Base-by-base conservation (phyloP, 2,329 filamentous ascomycete species). In the Akanthomyces dipterigenus region DNA sequence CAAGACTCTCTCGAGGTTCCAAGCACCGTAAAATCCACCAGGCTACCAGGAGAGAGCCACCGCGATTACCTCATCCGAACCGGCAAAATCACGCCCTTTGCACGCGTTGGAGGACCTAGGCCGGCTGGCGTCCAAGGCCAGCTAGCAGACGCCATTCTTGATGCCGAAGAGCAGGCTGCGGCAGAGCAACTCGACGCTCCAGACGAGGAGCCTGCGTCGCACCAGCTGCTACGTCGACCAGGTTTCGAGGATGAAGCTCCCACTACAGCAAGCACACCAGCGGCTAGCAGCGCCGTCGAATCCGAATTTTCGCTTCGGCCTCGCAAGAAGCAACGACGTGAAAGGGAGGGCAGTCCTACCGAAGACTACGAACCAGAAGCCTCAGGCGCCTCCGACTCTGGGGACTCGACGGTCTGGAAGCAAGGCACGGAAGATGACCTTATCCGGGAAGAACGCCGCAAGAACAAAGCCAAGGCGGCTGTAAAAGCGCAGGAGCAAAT, bases 41-140 rank as follows among this genome's bases (percentile, higher is more conserved):
- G 84, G 59, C 75, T 93, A 61, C 86, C 90, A 1, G 90, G 90
- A 63, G 95, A 98, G 76, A 91, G 84, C 26, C 87, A 91, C 63
- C 85, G 93, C 55, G 93, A 96, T 51, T 99, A 90, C 71, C 82
- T 99, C 51, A 95, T 99, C 54, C 87, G 95, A 31, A 99, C 93
- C 0, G 95, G 95, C 64, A 98, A 98, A 76, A 98, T 99, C 67
- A 99, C 95, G 0, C 95, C 95, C 0, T 99, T 99, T 70, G 90
- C 92, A 8, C 90, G 88, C 65, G 83, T 96, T 67, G 86, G 86
- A 28, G 81, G 84, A 16, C 80, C 84, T n/a, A 77, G 86, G 1
- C 80, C 80, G 3, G 78, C 84, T 31, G 85, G 82, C 3, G 80
- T 86, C 3, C 81, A 87, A 49, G 88, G 88, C 2, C 88, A 87